Base-by-base conservation (phyloP, 805 yeast genomes). In the Wickerhamomyces mucosus region DNA sequence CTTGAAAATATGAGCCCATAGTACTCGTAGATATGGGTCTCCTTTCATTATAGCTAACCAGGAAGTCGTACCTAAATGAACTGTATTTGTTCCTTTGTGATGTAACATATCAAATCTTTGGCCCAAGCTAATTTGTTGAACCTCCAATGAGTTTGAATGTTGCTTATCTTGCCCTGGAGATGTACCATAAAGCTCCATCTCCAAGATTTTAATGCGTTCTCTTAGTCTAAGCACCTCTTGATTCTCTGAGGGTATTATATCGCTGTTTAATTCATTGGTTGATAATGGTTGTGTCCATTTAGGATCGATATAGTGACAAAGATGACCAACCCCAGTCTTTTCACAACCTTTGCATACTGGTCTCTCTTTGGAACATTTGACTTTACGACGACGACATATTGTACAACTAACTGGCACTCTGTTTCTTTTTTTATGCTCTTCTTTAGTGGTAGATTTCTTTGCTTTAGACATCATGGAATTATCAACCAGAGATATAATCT, bases 31-130 rank as follows among this genome's bases (percentile, higher is more conserved):
- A 42, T 69, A 71, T 5, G 74, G 69, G 40, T 72, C 78, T 42
- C 75, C 74, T 45, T 72, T 65, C 59, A 71, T 70, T 15, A 72
- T 62, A 18, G 75, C 74, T 42, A 72, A 51, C 76, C 77, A 72
- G 16, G 75, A 73, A 4, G 75, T 63, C 1, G 72, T 67, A 36
- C 75, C 67, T n/a, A 63, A 39, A 45, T 62, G 67, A 4, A 58
- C 58, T 2, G 67, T 61, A 4, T 65, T 61, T 18, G 61, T 61
- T 17, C 59, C 52, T 36, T 61, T 62, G 26, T 62, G 50, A 39
- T 63, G 69, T 25, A 63, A 35, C 63, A 63, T 61, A 40, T 63
- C 67, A 34, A 63, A 63, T 35, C 61, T 63, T 41, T 61, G 55
- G 3, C 64, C 59, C 19, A 63, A 38, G 34, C 58, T 59, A 22